Percentiles rank a stretch among this genome's conserved stretches.
These are phyloP conservation scores for Triticum aestivum DNA, from an alignment of 176 grass and related monocot species.

Conservation along the genomic window IWGSC_CS_RefSeq_v2.1 NC_057800.1:536592657-536593156, in stretches of 20 bases:
- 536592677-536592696: background rate
- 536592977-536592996: too few relatives aligned
- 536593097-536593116: slow-evolving; percentile 29
- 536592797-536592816: background rate
- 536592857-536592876: background rate
- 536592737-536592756: background rate
- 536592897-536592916: background rate
- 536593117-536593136: background rate
- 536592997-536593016: background rate
- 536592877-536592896: background rate
- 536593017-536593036: background rate
- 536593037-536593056: slow-evolving; percentile 53
- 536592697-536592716: background rate
- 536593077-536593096: slow-evolving; percentile 16
- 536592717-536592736: background rate
- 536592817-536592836: background rate
- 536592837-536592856: background rate
- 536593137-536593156: background rate
- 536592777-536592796: slow-evolving; percentile 16
- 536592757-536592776: background rate
- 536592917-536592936: background rate
- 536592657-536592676: background rate
- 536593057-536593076: slow-evolving; percentile 28
- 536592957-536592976: background rate
- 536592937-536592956: background rate